Conservation (phyloP, 1,284 basidiomycete species). For the Leccinum variabile region DNA sequence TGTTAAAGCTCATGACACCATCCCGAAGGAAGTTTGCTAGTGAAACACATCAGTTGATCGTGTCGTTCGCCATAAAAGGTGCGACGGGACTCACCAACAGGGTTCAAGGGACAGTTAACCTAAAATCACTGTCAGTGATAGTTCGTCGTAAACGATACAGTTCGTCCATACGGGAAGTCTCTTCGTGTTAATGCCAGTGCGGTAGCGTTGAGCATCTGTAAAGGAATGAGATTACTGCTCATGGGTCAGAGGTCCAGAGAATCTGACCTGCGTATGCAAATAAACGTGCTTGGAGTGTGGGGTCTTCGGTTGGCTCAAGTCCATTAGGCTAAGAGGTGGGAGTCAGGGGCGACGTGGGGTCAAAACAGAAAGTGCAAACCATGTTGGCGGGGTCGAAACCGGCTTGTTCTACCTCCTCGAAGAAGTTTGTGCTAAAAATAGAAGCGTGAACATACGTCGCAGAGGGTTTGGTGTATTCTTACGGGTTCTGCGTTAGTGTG, state of each 20-base stretch:
- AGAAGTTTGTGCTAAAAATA: constrained; percentile 23
- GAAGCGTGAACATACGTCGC: not conserved
- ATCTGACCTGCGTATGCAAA: constrained; percentile 37
- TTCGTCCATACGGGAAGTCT: constrained; percentile 19
- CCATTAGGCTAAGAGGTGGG: constrained; percentile 14
- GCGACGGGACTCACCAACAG: constrained; percentile 16
- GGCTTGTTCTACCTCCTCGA: constrained; percentile 24
- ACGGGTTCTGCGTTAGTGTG: constrained; percentile 39
- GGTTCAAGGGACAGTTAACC: constrained; percentile 23
- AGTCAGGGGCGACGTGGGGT: not conserved
- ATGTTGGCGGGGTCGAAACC: constrained; percentile 24
- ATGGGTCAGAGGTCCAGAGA: not conserved
- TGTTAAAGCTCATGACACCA: too few species aligned
- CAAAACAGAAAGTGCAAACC: constrained; percentile 8
- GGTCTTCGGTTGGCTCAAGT: constrained; percentile 36
- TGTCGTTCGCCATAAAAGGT: not conserved
- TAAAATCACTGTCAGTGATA: constrained; percentile 5
- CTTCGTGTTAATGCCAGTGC: constrained; percentile 20
- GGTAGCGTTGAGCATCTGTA: constrained; percentile 26
- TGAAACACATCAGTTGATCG: not conserved
- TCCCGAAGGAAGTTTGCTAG: constrained; percentile 18
- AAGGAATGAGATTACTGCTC: not conserved
- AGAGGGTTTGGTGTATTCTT: constrained; percentile 7
- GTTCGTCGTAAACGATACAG: not conserved
- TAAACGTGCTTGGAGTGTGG: constrained; percentile 42